Conservation (phyloP, 495 filamentous ascomycete species). For the Aspergillus sclerotiicarbonarius region DNA sequence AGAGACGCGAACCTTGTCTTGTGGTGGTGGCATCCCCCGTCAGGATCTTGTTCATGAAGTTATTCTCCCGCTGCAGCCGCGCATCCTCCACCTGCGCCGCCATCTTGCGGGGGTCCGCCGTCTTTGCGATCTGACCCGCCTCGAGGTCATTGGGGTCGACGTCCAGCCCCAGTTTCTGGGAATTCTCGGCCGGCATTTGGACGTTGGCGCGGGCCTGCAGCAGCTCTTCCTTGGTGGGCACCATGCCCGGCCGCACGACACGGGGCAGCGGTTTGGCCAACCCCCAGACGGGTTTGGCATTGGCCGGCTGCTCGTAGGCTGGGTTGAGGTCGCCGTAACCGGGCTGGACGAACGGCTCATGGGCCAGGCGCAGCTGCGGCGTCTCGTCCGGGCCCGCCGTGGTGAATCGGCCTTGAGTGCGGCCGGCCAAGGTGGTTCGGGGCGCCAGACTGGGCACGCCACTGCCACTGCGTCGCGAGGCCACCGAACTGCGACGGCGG, state of each 20-base stretch:
- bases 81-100: conserved; percentile 45
- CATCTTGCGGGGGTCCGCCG: conserved; percentile 36
- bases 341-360: conserved; percentile 44
- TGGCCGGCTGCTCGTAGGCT: conserved; percentile 38
- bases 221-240: conserved; percentile 39
- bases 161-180: conserved; percentile 35
- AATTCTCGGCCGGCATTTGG: conserved; percentile 33
- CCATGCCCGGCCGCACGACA: conserved; percentile 46
- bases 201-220: conserved; percentile 28
- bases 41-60: conserved; percentile 40
- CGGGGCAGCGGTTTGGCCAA: conserved; percentile 50
- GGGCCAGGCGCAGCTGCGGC: conserved; percentile 31
- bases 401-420: conserved; percentile 37
- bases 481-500: conserved; percentile 23
- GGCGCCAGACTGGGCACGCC: conserved; percentile 27
- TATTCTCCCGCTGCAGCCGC: conserved; percentile 38
- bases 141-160: conserved; percentile 42
- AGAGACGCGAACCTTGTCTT: conserved; percentile 23
- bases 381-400: conserved; percentile 38
- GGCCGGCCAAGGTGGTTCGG: conserved; percentile 30
- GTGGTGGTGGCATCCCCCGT: conserved; percentile 23
- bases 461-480: conserved; percentile 12
- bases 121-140: conserved; percentile 32
- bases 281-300: conserved; percentile 48
- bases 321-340: conserved; percentile 47